Base-by-base conservation (phyloP, 176 grass and related monocot genomes). In the Ensete glaucum region DNA sequence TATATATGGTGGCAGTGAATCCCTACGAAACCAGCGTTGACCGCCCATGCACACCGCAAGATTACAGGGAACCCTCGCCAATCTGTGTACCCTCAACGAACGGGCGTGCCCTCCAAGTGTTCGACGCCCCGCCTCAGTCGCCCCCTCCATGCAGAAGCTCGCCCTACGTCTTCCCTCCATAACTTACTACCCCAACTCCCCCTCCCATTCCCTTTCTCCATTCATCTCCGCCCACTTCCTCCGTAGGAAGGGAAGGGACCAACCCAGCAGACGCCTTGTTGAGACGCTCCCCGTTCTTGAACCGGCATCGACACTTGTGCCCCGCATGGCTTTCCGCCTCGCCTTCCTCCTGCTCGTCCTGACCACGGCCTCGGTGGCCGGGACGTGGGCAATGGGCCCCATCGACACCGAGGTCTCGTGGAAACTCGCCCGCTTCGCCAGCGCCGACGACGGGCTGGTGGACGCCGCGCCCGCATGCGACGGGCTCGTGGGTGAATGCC, bases 401-500 rank as follows among this genome's bases (percentile, higher is more conserved):
- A 3, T 64, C 8, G 11, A 10, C n/a, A 1, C 25, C 60, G 17
- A 17, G 13, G 65, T 10, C 29, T 43, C 27, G 13, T 1, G 16
- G 11, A 43, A 43, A 8, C 50, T 81, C 23, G 55, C 82, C 3
- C 50, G 58, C 2, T 58, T 64, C 3, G 69, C 60, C 9, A 53
- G n/a, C 0, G 29, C 24, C 1, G 71, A 75, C 15, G 65, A 15
- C 54, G 27, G 29, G 2, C 11, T 81, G 43, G 80, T 62, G 48
- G 15, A 26, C 29, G 9, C 8, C 16, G 1, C 21, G 11, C 29
- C 6, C 16, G 14, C 62, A 21, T 88, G 90, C 71, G 1, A 63
- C 65, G 84, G 87, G 19, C 52, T 78, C 21, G 9, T 85, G 7
- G 82, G 85, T 15, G 66, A 89, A 11, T 89, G 87, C 85, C 48